These are phyloP conservation scores for Orbilia quercus DNA, from an alignment of 2,329 filamentous ascomycete genomes.

Conservation along the genomic window DNA sequence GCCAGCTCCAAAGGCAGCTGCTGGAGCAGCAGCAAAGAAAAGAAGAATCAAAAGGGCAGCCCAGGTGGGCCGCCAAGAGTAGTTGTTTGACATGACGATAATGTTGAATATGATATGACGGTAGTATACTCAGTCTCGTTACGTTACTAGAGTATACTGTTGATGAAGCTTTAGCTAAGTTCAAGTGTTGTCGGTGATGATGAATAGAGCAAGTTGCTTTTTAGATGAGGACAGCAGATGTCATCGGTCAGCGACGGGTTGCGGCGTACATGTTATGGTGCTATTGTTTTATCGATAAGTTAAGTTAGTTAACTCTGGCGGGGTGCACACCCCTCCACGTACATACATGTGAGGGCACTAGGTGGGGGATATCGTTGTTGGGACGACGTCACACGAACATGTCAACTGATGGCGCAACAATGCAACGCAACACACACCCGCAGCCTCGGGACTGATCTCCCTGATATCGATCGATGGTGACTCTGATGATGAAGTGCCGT, in stretches of 20 bases:
- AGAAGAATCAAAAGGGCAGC: conserved; percentile 66
- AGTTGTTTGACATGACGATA: conserved; percentile 27
- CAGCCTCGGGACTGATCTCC: too few species aligned
- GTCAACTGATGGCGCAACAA: conserved; percentile 39
- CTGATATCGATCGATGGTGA: too few species aligned
- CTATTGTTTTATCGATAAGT: conserved; percentile 37
- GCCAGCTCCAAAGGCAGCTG: conserved; percentile 74
- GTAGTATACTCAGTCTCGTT: too few species aligned
- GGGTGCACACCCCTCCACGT: conserved; percentile 43
- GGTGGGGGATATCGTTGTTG: neutral
- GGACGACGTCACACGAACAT: conserved; percentile 48
- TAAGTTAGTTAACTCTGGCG: too few species aligned
- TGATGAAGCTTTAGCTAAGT: conserved; percentile 2
- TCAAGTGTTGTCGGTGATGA: neutral
- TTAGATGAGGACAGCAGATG: neutral
- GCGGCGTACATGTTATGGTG: neutral
- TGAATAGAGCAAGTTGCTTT: neutral
- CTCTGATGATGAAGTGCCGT: too few species aligned
- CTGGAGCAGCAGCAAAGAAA: conserved; percentile 66
- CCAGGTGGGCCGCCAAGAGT: conserved; percentile 41
- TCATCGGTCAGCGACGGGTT: neutral
- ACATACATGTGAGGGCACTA: conserved; percentile 3
- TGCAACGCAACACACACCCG: conserved; percentile 34
- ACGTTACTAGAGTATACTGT: too few species aligned
- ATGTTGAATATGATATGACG: neutral